Base-by-base conservation (phyloP, 2,329 filamentous ascomycete genomes). In the Alternaria panax region DNA sequence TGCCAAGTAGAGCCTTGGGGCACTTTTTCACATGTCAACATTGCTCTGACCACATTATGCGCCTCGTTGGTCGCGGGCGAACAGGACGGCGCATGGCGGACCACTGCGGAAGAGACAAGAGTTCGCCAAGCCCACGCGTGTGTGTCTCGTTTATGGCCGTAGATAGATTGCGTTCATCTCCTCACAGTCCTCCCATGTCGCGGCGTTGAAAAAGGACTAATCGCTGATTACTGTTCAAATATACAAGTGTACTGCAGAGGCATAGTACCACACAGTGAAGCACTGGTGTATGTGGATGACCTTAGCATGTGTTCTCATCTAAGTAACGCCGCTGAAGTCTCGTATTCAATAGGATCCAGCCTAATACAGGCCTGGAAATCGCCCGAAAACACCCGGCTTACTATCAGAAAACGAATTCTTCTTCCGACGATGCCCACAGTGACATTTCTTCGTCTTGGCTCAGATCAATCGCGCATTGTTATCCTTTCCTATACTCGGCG, bases 1-100 rank as follows among this genome's bases (percentile, higher is more conserved):
- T 59, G 43, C 43, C 43, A 34, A 30, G 27, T 34, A 24, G 22
- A 16, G 42, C 27, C 38, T 24, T 59, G 50, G 51, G 51, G 56
- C 56, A 16, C 14, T 40, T 46, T 45, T 55, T 43, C 51, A 59
- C 20, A 47, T 52, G 28, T 28, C 28, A 42, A 40, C 34, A 16
- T 42, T n/a, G 53, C 53, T 51, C 18, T 28, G 45, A 51, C 30
- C 45, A 40, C 53, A 51, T 34, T 41, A 41, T 25, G 45, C 30
- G 34, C 36, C 36, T n/a, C 40, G 36, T 47, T 18, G 24, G 36
- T 40, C 45, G 41, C 43, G 28, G 18, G 38, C 43, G 51, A 45
- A 48, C 52, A 58, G 18, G 45, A 18, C 45, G 43, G 34, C 42
- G 52, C 52, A 24, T 27, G 42, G 32, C 32, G 25, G 43, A 47